Conservation (phyloP, 2,329 filamentous ascomycete species). For the Helicocarpus griseus region DNA sequence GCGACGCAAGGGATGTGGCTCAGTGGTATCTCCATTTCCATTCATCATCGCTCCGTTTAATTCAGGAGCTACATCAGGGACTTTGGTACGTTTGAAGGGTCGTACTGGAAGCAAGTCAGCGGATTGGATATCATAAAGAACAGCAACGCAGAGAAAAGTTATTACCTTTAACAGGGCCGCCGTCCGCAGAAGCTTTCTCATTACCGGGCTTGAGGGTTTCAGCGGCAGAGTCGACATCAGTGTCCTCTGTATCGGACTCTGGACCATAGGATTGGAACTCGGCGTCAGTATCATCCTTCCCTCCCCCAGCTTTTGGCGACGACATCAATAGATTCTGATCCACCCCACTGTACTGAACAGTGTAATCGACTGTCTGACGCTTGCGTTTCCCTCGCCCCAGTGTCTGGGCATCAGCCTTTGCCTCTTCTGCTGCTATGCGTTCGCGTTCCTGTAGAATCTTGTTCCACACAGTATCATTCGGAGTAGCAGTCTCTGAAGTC, state of each 20-base stretch:
- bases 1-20: conserved; percentile 12
- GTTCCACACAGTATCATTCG: conserved; percentile 73
- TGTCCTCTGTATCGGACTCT: conserved; percentile 21
- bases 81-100: conserved; percentile 30
- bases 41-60: conserved; percentile 1
- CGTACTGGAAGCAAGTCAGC: conserved; percentile 17
- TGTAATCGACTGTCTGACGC: conserved; percentile 45
- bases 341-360: conserved; percentile 23
- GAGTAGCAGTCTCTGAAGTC: conserved; percentile 42
- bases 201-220: conserved; percentile 10
- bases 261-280: conserved; percentile 9
- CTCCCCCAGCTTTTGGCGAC: conserved; percentile 6
- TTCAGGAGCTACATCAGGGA: conserved; percentile 11
- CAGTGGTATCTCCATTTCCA: conserved; percentile 13
- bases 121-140: background rate
- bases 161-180: background rate
- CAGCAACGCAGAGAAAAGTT: background rate
- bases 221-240: conserved; percentile 16
- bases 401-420: conserved; percentile 58
- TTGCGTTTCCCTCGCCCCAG: conserved; percentile 78
- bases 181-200: background rate
- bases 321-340: conserved; percentile 14
- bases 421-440: conserved; percentile 63
- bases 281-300: conserved; percentile 8
- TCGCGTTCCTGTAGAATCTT: conserved; percentile 78